phyloP scores from a whole-genome alignment of 257 asterid species.

The Ligustrum vulgare region DNA sequence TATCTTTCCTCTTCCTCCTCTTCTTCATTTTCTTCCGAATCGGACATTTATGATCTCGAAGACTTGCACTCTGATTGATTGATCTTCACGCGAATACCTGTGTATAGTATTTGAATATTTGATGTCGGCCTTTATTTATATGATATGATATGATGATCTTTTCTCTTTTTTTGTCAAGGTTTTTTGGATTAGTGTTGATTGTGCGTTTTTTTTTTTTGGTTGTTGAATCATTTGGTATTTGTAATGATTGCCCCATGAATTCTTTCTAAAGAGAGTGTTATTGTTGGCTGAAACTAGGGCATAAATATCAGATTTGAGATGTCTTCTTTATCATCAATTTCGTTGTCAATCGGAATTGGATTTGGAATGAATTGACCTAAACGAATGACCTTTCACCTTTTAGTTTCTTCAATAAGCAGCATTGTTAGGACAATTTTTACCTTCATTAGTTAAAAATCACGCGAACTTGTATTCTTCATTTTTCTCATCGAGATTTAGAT shows the following conservation, averaged over 20 bases:
- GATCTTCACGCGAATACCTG: conserved; percentile 6
- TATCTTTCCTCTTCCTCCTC: conserved; percentile 37
- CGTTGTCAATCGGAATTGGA: background rate
- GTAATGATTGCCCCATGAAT: background rate
- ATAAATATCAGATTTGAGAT: background rate
- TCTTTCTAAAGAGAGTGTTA: background rate
- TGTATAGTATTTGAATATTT: background rate
- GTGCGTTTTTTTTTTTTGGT: background rate
- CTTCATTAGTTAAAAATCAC: background rate
- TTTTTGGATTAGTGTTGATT: background rate
- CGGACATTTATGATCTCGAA: conserved; percentile 35
- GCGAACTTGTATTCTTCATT: background rate
- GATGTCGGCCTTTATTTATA: background rate
- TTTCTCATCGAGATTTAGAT: background rate
- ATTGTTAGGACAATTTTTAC: background rate
- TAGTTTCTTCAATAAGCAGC: background rate
- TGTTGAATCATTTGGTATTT: background rate
- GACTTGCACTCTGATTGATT: conserved; percentile 52
- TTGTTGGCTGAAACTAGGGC: background rate
- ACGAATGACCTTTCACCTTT: background rate
- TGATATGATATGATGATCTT: background rate
- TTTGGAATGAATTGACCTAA: background rate
- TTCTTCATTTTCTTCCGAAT: conserved; percentile 19
- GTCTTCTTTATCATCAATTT: background rate
- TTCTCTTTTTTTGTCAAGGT: background rate